Conservation (phyloP, 495 filamentous ascomycete genomes). For the Penicillium dipodomyicola region DNA sequence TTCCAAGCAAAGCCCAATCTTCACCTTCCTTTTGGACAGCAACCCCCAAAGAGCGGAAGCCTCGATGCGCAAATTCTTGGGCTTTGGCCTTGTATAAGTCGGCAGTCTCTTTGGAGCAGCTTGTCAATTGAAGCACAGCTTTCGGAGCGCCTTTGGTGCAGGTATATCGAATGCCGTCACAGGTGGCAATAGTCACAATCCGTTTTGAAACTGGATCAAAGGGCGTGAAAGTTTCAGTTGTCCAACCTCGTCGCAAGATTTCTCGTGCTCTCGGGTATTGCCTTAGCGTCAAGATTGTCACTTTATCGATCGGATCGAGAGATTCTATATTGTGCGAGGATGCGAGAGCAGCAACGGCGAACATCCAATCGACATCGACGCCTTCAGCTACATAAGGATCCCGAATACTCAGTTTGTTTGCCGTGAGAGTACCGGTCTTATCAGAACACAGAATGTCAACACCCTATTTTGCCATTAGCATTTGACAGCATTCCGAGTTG, state of each 20-base stretch:
- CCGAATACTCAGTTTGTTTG: conserved; percentile 69
- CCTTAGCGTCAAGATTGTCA: conserved; percentile 64
- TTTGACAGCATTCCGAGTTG: background rate
- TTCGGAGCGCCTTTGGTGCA: conserved; percentile 74
- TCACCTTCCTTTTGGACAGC: conserved; percentile 61
- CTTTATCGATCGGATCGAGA: conserved; percentile 71
- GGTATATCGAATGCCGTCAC: conserved; percentile 61
- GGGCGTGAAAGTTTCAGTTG: conserved; percentile 65
- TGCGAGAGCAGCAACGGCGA: conserved; percentile 67
- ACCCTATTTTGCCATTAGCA: conserved; percentile 47
- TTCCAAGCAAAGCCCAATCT: conserved; percentile 64
- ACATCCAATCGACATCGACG: conserved; percentile 72
- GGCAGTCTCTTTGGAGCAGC: conserved; percentile 58
- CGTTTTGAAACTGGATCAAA: conserved; percentile 76
- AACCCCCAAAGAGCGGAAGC: conserved; percentile 73
- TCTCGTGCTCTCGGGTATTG: conserved; percentile 65
- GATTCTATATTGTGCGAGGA: conserved; percentile 73
- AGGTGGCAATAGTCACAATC: conserved; percentile 60
- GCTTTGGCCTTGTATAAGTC: conserved; percentile 63
- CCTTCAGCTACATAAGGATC: conserved; percentile 71
- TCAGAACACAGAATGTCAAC: conserved; percentile 97
- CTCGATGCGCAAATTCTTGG: conserved; percentile 69
- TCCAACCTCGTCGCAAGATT: conserved; percentile 64
- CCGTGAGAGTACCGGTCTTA: conserved; percentile 75
- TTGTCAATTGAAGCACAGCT: conserved; percentile 62